Conservation (phyloP, 345 rosid species). For the Populus alba region DNA sequence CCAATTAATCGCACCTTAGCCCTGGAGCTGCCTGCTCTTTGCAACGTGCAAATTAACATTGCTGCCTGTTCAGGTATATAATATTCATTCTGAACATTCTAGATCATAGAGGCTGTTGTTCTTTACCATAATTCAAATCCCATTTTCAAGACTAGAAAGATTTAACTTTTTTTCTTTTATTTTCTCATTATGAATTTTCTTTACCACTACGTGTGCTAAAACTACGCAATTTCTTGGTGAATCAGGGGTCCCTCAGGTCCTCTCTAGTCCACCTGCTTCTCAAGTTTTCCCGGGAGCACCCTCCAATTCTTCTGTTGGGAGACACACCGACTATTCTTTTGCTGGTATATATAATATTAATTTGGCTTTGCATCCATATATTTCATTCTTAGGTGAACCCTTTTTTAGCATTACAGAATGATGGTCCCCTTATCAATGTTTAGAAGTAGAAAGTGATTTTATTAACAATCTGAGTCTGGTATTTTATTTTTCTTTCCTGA, state of each 20-base stretch:
- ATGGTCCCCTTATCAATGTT: too few relatives aligned
- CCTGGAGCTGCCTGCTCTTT: slow-evolving; percentile 54
- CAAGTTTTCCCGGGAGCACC: slow-evolving; percentile 33
- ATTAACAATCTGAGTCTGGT: neutral
- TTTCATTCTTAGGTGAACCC: too few relatives aligned
- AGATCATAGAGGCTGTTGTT: too few relatives aligned
- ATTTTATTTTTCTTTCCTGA: neutral
- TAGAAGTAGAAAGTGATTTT: neutral
- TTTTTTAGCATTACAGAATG: too few relatives aligned
- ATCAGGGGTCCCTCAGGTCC: slow-evolving; percentile 28
- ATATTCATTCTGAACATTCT: too few relatives aligned
- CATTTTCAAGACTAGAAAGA: too few relatives aligned
- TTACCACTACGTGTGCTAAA: neutral
- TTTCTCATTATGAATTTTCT: neutral
- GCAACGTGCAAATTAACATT: slow-evolving; percentile 41
- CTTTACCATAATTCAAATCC: too few relatives aligned
- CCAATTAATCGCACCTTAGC: slow-evolving; percentile 71
- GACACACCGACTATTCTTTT: slow-evolving; percentile 37
- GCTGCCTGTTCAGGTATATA: slow-evolving; percentile 58
- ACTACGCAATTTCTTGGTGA: neutral
- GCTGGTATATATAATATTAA: slow-evolving; percentile 18
- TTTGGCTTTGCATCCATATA: neutral
- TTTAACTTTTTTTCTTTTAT: neutral
- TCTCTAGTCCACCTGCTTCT: slow-evolving; percentile 37
- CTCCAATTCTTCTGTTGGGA: slow-evolving; percentile 20